Base-by-base conservation (phyloP, 805 yeast species). In the Barnettozyma pratensis region DNA sequence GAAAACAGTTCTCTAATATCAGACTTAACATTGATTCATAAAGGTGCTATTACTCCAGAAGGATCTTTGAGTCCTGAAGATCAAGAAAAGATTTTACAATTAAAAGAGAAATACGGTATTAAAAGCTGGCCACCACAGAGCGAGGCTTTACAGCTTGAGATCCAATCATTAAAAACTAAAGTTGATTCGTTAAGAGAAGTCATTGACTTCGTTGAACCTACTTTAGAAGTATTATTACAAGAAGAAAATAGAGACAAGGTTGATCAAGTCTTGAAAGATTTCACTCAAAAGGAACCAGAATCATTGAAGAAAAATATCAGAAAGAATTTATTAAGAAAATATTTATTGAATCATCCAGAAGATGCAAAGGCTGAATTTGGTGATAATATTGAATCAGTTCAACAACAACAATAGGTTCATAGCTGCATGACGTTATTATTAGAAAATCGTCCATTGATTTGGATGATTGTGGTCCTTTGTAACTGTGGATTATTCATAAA, bases 301-400 rank as follows among this genome's bases (percentile, higher is more conserved):
- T 37, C 50, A 29, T 56, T 76, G 53, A 76, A 78, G 61, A 70
- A 69, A 45, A 74, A 74, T 63, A 79, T 83, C 26, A 80, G 75
- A 61, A 87, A 86, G 71, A 90, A 90, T 65, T 66, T 87, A 41
- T 65, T 87, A 57, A 76, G 89, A 62, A 87, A 85, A 66, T 83
- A 75, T 63, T 68, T 81, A 29, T 68, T 76, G 56, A 69, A 71
- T 37, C 53, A 55, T 35, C 51, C 59, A 11, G 58, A 51, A 6
- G 37, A 45, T 30, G 63, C 63, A 9, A 58, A 44, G 48, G 53
- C 45, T 37, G 53, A 53, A 47, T 56, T 58, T 41, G 42, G 45
- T n/a, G 57, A 56, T 29, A 50, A 53, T 3, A 50, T 59, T 19
- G 54, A 51, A 39, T 39, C 48, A 10, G 53, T 52, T 31, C 48